A percentile compares a stretch with the other conserved stretches of the same genome.
phyloP scores from a whole-genome alignment of 805 yeast genomes.

The Candida takata region DNA sequence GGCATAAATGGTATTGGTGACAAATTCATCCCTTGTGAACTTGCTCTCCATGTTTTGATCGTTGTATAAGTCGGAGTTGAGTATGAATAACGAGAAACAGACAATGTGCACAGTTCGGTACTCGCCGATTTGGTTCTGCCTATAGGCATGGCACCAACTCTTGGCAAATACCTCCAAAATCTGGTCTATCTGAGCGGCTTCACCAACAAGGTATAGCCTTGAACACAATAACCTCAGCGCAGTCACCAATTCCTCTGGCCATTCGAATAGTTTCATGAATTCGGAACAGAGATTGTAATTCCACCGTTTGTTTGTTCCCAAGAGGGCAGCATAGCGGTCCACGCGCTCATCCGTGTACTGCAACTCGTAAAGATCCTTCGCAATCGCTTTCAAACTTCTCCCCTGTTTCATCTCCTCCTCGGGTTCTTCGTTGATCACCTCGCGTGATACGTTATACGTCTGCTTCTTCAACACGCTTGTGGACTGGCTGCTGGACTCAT shows the following conservation, averaged over 20 bases:
- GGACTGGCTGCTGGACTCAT: slow-evolving; percentile 7
- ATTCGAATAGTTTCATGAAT: slow-evolving; percentile 32
- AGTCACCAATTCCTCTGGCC: slow-evolving; percentile 44
- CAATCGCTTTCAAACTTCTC: slow-evolving; percentile 13
- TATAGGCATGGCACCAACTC: slow-evolving; percentile 49
- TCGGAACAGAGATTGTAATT: slow-evolving; percentile 25
- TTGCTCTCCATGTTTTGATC: slow-evolving; percentile 29
- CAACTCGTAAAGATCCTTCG: slow-evolving; percentile 28
- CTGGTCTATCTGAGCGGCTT: slow-evolving; percentile 74
- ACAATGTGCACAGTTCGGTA: slow-evolving; percentile 60
- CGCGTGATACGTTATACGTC: slow-evolving; percentile 11
- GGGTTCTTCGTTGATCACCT: slow-evolving; percentile 18
- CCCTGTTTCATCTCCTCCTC: slow-evolving; percentile 5
- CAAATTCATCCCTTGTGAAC: slow-evolving; percentile 37
- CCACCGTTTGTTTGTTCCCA: slow-evolving; percentile 28
- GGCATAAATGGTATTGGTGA: slow-evolving; percentile 44
- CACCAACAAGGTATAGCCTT: slow-evolving; percentile 69
- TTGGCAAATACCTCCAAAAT: slow-evolving; percentile 61
- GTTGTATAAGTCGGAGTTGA: slow-evolving; percentile 74
- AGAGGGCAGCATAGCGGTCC: slow-evolving; percentile 35
- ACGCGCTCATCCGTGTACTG: slow-evolving; percentile 26
- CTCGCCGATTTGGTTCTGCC: slow-evolving; percentile 43
- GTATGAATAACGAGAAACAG: slow-evolving; percentile 60
- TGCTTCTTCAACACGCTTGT: slow-evolving; percentile 3
- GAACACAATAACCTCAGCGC: slow-evolving; percentile 57